Conservation (phyloP, 345 rosid species). For the Lumnitzera racemosa region DNA sequence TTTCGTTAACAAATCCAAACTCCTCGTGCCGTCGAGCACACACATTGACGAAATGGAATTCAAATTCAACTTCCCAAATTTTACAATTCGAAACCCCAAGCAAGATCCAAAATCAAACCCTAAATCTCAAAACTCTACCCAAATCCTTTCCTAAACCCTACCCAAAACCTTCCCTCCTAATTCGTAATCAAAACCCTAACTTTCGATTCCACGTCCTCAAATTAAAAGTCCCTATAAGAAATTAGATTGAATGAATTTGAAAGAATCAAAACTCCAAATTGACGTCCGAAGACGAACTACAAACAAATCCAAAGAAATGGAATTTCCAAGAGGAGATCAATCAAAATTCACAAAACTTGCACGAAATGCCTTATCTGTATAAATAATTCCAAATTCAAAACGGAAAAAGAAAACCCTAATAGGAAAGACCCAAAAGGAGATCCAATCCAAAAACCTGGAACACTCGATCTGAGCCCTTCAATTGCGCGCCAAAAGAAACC, state of each 20-base stretch:
- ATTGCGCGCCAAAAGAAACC: conserved; percentile 12
- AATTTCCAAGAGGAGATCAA: neutral
- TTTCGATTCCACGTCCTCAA: neutral
- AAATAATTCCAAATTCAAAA: neutral
- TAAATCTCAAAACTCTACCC: conserved; percentile 3
- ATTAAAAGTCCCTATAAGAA: no score
- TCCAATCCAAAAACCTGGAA: conserved; percentile 25
- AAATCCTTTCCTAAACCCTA: conserved; percentile 10
- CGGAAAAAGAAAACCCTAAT: neutral
- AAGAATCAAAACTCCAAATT: neutral
- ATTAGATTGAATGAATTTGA: neutral
- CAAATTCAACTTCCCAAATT: neutral
- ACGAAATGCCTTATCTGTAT: neutral
- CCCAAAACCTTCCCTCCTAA: neutral
- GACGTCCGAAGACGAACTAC: no score
- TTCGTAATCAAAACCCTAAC: conserved; percentile 2
- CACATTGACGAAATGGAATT: neutral
- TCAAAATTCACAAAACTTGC: neutral
- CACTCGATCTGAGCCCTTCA: conserved; percentile 21
- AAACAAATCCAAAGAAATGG: neutral
- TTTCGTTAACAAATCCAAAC: neutral
- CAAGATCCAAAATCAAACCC: neutral
- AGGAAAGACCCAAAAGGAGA: conserved; percentile 4
- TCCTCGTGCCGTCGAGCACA: neutral
- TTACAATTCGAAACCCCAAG: neutral